phyloP scores from a whole-genome alignment of 768 basidiomycete genomes.

The Lactarius sp. region DNA sequence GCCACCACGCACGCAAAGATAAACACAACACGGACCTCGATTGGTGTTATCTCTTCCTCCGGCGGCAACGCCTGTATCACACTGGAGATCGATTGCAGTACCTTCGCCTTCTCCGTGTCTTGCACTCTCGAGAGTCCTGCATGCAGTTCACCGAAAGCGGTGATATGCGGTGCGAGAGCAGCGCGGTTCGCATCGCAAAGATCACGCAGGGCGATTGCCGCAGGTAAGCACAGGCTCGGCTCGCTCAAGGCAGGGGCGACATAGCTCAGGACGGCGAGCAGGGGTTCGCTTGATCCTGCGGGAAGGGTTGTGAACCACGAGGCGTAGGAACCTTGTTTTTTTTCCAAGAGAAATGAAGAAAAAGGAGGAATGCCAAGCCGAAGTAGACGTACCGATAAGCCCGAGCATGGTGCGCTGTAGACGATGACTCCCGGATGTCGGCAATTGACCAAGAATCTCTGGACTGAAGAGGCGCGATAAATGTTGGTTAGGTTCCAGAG shows the following conservation, averaged over 20 bases:
- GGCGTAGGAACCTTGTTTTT: conserved; percentile 56
- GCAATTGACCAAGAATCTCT: conserved; percentile 63
- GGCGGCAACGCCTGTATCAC: conserved; percentile 89
- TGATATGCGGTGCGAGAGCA: conserved; percentile 79
- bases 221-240: conserved; percentile 56
- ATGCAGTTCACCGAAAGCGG: conserved; percentile 80
- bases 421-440: conserved; percentile 56
- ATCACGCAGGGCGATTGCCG: conserved; percentile 78
- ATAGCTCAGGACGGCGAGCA: conserved; percentile 63
- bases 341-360: background rate
- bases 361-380: background rate
- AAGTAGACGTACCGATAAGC: conserved; percentile 56
- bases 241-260: conserved; percentile 69
- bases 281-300: conserved; percentile 35
- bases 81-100: conserved; percentile 87
- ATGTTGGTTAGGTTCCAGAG: conserved; percentile 48
- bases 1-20: background rate
- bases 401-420: conserved; percentile 69
- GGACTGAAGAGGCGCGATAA: conserved; percentile 66
- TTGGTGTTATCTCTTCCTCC: conserved; percentile 67
- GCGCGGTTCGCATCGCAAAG: conserved; percentile 85
- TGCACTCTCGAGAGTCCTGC: conserved; percentile 69
- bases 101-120: conserved; percentile 86
- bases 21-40: conserved; percentile 47
- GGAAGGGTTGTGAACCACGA: conserved; percentile 70